phyloP scores from a whole-genome alignment of 371 early-diverging fungal genomes.

The Apophysomyces elegans region DNA sequence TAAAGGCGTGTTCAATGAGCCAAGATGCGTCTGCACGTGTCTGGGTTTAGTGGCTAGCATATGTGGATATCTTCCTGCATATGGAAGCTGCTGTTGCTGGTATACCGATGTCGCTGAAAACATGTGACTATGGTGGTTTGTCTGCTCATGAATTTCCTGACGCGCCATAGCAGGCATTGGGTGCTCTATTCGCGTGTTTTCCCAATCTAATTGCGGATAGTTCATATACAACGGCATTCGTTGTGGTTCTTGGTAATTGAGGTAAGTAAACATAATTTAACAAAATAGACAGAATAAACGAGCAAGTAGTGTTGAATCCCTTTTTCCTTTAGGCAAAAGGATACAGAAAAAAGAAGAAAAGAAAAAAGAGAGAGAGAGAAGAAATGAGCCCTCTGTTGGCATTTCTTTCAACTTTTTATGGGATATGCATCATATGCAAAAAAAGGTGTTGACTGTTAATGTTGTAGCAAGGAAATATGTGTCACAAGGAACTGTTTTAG shows the following conservation, averaged over 20 bases:
- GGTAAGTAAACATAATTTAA: not conserved
- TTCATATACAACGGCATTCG: not conserved
- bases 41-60: not conserved
- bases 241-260: not conserved
- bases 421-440: conserved; percentile 8
- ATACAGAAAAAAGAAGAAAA: not conserved
- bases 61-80: conserved; percentile 2
- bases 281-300: not conserved
- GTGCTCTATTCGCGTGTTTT: not conserved
- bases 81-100: not conserved
- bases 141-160: not conserved
- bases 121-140: not conserved
- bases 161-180: not conserved
- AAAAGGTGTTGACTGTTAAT: not conserved
- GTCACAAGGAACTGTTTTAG: conserved; percentile 6
- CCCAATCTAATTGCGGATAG: not conserved
- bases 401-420: conserved; percentile 1
- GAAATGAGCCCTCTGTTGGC: not conserved
- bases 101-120: not conserved
- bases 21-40: conserved; percentile 3
- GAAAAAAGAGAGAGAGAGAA: not conserved
- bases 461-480: not conserved
- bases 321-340: not conserved
- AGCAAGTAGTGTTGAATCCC: not conserved
- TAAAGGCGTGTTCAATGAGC: not conserved